Evolutionary conservation across 2,329 filamentous ascomycete genomes (phyloP), one percentile per base, ranked within the genome.

Genomic region (Helminthosporium solani): DNA sequence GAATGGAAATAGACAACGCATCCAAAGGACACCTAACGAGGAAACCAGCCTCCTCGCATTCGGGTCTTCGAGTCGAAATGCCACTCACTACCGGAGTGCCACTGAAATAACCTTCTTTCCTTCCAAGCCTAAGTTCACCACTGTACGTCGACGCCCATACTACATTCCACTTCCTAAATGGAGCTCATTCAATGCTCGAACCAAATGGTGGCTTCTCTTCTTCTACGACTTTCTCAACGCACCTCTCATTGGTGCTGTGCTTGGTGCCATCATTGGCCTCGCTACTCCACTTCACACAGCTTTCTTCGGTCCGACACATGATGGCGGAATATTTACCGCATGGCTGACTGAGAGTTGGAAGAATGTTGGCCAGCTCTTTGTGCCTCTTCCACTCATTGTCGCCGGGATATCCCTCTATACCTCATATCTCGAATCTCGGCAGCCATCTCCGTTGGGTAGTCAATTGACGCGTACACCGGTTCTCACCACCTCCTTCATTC

Each of bases 181-280:
- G 64, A 40, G 44, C 7, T 46, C 59, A 20, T 34, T 64, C n/a
- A 51, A 51, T 28, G 53, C 58, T 16, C 49, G 57, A n/a, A 48
- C 52, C 7, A 52, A 61, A 33, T 67, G 62, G 59, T 63, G 57
- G 56, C 43, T 64, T 3, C 50, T 66, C 3, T 66, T 64, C 44
- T 53, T 64, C 31, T 61, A 63, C 49, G 61, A 66, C 50, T 64
- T 66, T 40, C 46, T 66, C 9, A 66, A 64, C 23, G 63, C 61
- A 16, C 61, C 61, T 5, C 36, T 66, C n/a, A 46, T 64, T 6
- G 61, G 63, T 8, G 60, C 63, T 2, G 49, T 60, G 0, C 33
- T 63, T 4, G 61, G 61, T 12, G 54, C 54, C 5, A 53, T 66
- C 15, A 60, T 64, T 21, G 63, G 63, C 5, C 53, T 66, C 9